Base-by-base conservation (phyloP, 1,139 yeast genomes). In the Blastobotrys niveus region DNA sequence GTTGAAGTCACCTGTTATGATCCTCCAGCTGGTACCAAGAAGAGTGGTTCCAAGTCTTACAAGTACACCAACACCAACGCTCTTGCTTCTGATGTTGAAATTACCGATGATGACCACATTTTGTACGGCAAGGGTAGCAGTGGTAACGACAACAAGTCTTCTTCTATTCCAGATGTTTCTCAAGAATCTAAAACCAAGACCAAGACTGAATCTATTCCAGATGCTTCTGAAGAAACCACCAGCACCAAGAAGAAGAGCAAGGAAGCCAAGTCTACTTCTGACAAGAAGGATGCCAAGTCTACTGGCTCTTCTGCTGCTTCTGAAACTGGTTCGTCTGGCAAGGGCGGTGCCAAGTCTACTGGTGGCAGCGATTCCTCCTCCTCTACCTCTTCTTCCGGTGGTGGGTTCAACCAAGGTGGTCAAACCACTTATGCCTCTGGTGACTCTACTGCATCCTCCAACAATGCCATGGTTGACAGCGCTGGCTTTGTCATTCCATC, bases 1-100 rank as follows among this genome's bases (percentile, higher is more conserved):
- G 71, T 86, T 36, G 69, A 73, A 15, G 74, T 87, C 45, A 72
- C 76, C 38, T 76, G 94, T 57, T 83, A 84, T 64, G 88, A 76
- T 56, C 74, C 85, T 36, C 95, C 95, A 15, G 58, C 69, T 15
- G 73, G 66, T 39, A 66, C 74, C 14, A 58, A 58, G 43, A 59
- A 52, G 32, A 70, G 70, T 27, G 82, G 82, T 48, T 61, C 74
- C 40, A 64, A 66, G 49, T 76, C 91, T 0, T 87, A 79, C 65
- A 62, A 71, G 35, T 45, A 72, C 39, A 75, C 76, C 56, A 63
- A 65, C 50, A 66, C 74, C 14, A 59, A 60, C 34, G 74, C 72
- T 18, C 79, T 74, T 51, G 66, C 68, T 35, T 61, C 64, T 10
- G 66, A 75, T 53, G 64, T 86, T 46, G 70, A 68, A 54, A 67